Conservation (phyloP, 202 grass and related monocot species). For the Setaria italica region DNA sequence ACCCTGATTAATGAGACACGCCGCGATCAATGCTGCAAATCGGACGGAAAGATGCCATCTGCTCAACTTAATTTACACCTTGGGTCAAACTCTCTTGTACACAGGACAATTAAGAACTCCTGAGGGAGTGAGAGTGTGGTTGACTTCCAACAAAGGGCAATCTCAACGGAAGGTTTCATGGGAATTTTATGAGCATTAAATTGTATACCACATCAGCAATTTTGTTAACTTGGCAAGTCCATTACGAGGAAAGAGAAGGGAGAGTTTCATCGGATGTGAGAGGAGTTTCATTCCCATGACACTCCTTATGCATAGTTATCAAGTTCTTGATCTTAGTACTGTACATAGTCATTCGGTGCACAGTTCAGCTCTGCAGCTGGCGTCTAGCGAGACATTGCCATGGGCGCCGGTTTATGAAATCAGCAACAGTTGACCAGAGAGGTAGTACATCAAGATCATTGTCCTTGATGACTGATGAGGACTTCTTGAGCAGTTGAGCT, state of each 20-base stretch:
- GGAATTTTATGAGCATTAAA: too few relatives aligned
- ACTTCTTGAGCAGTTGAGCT: too few relatives aligned
- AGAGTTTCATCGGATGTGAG: too few relatives aligned
- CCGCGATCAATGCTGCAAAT: not conserved
- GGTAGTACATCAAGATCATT: not conserved
- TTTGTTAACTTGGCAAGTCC: too few relatives aligned
- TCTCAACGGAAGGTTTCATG: too few relatives aligned
- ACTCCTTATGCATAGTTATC: too few relatives aligned
- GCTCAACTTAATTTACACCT: not conserved
- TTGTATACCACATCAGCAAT: too few relatives aligned
- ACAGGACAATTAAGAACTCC: not conserved
- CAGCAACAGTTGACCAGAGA: not conserved
- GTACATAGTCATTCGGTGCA: not conserved
- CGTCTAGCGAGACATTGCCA: not conserved
- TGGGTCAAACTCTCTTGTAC: not conserved
- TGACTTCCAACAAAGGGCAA: not conserved
- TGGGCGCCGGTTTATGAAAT: not conserved
- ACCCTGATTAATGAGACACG: not conserved
- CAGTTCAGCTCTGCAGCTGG: too few relatives aligned
- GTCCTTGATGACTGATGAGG: too few relatives aligned
- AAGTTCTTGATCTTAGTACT: too few relatives aligned
- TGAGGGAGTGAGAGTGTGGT: not conserved
- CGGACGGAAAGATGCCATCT: constrained; percentile 15
- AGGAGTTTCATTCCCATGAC: too few relatives aligned
- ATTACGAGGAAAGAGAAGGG: too few relatives aligned